A percentile compares a stretch with the other conserved stretches of the same genome.
Evolutionary conservation across 2,329 filamentous ascomycete genomes (phyloP).

Genomic region (Leptographium radiaticola): DNA sequence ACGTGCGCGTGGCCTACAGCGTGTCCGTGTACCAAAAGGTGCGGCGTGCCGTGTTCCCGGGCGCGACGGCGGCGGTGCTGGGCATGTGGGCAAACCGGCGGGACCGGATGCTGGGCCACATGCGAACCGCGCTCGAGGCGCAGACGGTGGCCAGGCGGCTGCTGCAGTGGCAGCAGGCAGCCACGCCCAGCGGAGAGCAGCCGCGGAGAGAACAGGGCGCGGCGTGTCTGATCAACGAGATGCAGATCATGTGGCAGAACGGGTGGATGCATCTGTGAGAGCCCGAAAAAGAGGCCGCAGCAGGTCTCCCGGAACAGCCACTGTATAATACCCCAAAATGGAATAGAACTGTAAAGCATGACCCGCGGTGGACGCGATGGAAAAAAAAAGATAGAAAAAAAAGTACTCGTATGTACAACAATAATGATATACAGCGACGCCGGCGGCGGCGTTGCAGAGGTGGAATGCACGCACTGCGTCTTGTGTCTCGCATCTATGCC

Average conservation of each 20-base stretch:
- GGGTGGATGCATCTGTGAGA: constrained; percentile 42
- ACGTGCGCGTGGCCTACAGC: constrained; percentile 55
- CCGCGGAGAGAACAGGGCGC: constrained; percentile 27
- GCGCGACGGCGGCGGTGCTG: constrained; percentile 30
- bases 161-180: constrained; percentile 23
- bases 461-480: background rate
- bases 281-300: background rate
- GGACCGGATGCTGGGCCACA: constrained; percentile 27
- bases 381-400: no score
- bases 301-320: background rate
- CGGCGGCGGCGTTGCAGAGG: background rate
- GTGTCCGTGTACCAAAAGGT: constrained; percentile 36
- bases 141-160: constrained; percentile 26
- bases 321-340: background rate
- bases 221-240: constrained; percentile 44
- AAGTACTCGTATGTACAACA: no score
- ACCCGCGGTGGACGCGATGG: no score
- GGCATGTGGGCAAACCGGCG: constrained; percentile 48
- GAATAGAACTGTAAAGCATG: no score
- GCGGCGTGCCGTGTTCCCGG: constrained; percentile 31
- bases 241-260: constrained; percentile 44
- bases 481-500: no score
- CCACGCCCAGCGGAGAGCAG: constrained; percentile 18
- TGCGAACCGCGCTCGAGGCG: constrained; percentile 25
- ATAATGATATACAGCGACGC: no score